Evolutionary conservation across 768 basidiomycete genomes (phyloP), one percentile per base, ranked within the genome.

Genomic region (Suillus fuscotomentosus): DNA sequence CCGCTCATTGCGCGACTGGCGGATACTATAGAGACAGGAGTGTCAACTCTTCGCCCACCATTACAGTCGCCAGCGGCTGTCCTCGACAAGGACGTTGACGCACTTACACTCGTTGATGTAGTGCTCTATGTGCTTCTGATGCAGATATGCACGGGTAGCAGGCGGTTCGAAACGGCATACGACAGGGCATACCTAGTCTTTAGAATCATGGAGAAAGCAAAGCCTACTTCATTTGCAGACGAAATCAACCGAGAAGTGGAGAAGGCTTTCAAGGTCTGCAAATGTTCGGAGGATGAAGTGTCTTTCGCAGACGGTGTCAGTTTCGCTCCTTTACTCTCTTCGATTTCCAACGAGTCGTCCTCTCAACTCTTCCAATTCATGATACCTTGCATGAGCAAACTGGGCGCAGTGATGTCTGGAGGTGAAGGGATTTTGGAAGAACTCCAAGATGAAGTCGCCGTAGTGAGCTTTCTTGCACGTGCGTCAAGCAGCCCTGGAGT

Each of bases 331-430:
- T 39, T 57, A 39, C 55, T 24, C 38, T 3, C 55, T 38, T 57
- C 55, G 22, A 57, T 57, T 39, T 38, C 55, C 8, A 17, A 39
- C 15, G 38, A 57, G 38, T 39, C 15, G 38, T 47, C 45, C 2
- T 47, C 45, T n/a, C 45, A 22, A 22, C 45, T 47, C n/a, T 47
- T 47, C n/a, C n/a, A 27, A 78, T 78, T 65, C 70, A 72, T 57
- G 61, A 55, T 61, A 78, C 61, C 67, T 67, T n/a, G 15, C 79
- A 24, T 77, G 55, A 15, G 38, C 55, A 39, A 3, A 24, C 22
- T 39, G 14, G 55, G 55, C 14, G 55, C 55, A 2, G 22, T 24
- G 38, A 57, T 57, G 55, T 39, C 55, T 8, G 38, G 55, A 17
- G 22, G 55, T 15, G 22, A 39, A 39, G 38, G 15, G 22, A 24